Conservation (phyloP, 345 rosid species). For the Psidium guajava region DNA sequence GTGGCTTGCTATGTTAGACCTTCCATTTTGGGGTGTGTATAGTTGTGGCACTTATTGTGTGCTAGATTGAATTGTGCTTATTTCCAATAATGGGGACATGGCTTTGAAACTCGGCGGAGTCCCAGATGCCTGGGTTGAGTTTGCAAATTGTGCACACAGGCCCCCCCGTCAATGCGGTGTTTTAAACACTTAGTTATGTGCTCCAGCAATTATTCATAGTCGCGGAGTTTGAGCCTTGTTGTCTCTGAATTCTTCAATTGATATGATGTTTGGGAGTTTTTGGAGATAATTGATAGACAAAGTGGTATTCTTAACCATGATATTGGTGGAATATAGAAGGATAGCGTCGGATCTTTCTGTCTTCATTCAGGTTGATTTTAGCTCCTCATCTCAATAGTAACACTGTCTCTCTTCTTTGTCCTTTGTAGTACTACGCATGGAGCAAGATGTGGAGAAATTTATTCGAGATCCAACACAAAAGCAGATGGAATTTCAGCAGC, state of each 20-base stretch:
- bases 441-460: slow-evolving; percentile 72
- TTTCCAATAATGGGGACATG: not conserved
- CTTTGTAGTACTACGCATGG: slow-evolving; percentile 61
- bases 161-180: not conserved
- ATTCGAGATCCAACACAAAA: slow-evolving; percentile 45
- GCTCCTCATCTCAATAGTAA: not conserved
- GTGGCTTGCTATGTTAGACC: not conserved
- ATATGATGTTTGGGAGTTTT: not conserved
- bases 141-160: not conserved
- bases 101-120: not conserved
- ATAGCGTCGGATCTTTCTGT: not conserved
- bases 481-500: slow-evolving; percentile 69
- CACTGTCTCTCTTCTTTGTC: not conserved
- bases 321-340: not conserved
- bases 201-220: not conserved
- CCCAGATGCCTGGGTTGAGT: not conserved
- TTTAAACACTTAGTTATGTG: not conserved
- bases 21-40: not conserved
- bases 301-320: not conserved
- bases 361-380: not conserved
- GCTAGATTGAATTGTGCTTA: not conserved
- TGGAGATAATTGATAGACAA: not conserved
- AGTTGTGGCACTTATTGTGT: not conserved
- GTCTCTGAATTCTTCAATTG: not conserved
- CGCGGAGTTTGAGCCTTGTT: not conserved